These are phyloP conservation scores for Neurospora terricola DNA, from an alignment of 495 filamentous ascomycete genomes.

Conservation along the genomic window DNA sequence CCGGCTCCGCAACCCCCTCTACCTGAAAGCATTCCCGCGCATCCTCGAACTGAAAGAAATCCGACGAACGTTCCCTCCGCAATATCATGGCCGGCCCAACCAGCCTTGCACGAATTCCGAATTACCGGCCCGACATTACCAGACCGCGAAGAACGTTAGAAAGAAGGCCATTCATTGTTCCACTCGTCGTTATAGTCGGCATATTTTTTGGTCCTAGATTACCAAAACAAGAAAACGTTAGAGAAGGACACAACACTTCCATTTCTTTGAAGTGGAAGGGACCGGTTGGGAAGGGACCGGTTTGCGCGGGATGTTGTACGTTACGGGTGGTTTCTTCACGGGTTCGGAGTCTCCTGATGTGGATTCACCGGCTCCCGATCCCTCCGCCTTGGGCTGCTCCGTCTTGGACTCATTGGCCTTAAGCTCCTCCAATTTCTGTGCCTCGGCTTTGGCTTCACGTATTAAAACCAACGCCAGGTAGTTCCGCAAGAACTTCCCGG, in stretches of 20 bases:
- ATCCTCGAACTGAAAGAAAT: background rate
- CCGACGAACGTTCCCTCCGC: background rate
- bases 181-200: no score
- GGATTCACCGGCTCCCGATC: no score
- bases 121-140: background rate
- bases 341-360: no score
- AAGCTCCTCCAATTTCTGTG: no score
- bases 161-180: no score
- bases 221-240: background rate
- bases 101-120: background rate
- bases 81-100: background rate
- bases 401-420: no score
- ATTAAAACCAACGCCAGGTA: no score
- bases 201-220: background rate
- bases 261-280: no score
- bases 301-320: background rate
- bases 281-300: background rate
- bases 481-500: no score
- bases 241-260: background rate
- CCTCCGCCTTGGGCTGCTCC: no score
- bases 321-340: background rate
- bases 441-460: no score
- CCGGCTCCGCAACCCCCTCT: background rate
- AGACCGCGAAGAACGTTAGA: background rate
- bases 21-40: background rate